These are phyloP conservation scores for Fusarium coicis DNA, from an alignment of 2,329 filamentous ascomycete genomes.

Conservation along the genomic window DNA sequence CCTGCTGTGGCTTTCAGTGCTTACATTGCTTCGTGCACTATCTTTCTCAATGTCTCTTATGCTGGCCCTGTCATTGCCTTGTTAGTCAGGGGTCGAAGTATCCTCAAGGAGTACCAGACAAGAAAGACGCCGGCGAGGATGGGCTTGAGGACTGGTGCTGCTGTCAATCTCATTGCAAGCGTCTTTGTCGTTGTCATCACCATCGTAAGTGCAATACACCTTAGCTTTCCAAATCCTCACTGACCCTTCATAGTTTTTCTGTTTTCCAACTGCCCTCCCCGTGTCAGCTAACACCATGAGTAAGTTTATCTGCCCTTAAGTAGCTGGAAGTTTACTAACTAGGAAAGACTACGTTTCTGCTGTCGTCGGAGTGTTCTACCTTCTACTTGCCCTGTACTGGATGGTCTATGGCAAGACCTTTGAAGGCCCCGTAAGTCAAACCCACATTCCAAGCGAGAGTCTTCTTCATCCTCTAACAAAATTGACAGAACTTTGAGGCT, in stretches of 20 bases:
- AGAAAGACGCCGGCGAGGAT: slow-evolving; percentile 6
- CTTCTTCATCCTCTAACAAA: neutral
- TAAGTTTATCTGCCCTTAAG: fast-evolving
- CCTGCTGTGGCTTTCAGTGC: slow-evolving; percentile 33
- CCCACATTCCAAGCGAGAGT: fast-evolving
- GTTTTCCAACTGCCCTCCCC: slow-evolving; percentile 1
- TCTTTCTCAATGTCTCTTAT: slow-evolving; percentile 34
- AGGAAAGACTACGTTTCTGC: neutral
- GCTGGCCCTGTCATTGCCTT: slow-evolving; percentile 26
- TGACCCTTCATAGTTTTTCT: slow-evolving; percentile 3
- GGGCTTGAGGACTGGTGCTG: neutral
- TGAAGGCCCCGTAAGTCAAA: slow-evolving; percentile 5
- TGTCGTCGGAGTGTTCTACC: slow-evolving; percentile 5
- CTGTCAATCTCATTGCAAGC: neutral
- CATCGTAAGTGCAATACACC: neutral
- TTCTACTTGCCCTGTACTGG: neutral
- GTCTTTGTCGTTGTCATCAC: slow-evolving; percentile 6
- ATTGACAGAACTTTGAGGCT: neutral
- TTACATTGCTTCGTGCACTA: slow-evolving; percentile 32
- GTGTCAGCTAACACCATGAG: slow-evolving; percentile 17
- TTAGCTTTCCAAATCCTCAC: fast-evolving
- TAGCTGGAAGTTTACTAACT: fast-evolving
- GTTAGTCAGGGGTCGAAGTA: slow-evolving; percentile 4
- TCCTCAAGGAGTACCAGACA: slow-evolving; percentile 6
- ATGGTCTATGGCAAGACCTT: neutral